Conservation (phyloP, 495 filamentous ascomycete genomes). For the Amphirosellinia nigrospora region DNA sequence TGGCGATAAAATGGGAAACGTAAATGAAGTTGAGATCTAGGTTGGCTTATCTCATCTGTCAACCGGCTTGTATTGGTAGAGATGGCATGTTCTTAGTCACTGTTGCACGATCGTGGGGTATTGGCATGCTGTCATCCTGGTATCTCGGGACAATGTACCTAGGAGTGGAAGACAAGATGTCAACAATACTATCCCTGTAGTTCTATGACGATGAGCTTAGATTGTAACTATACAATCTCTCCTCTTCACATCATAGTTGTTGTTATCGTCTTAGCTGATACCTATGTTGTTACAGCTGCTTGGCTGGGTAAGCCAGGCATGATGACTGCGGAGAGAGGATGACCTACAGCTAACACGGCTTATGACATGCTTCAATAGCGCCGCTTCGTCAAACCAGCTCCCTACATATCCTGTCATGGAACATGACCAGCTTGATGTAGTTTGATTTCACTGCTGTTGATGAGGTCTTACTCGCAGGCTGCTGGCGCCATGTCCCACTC, state of each 20-base stretch:
- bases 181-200: not conserved
- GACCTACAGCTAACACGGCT: not conserved
- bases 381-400: not conserved
- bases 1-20: not conserved
- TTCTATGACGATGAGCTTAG: not conserved
- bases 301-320: not conserved
- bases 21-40: not conserved
- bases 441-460: not conserved
- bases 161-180: not conserved
- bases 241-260: not conserved
- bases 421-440: not conserved
- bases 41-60: not conserved
- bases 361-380: not conserved
- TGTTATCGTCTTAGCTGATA: not conserved
- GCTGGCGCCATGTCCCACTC: conserved; percentile 6
- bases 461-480: not conserved
- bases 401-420: not conserved
- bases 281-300: not conserved
- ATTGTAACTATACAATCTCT: not conserved
- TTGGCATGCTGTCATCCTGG: not conserved
- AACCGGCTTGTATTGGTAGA: not conserved
- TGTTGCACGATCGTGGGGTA: conserved; percentile 15
- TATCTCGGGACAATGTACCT: not conserved
- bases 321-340: not conserved
- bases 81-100: not conserved